Conservation (phyloP, 495 filamentous ascomycete species). For the Penicillium atrosanguineum region DNA sequence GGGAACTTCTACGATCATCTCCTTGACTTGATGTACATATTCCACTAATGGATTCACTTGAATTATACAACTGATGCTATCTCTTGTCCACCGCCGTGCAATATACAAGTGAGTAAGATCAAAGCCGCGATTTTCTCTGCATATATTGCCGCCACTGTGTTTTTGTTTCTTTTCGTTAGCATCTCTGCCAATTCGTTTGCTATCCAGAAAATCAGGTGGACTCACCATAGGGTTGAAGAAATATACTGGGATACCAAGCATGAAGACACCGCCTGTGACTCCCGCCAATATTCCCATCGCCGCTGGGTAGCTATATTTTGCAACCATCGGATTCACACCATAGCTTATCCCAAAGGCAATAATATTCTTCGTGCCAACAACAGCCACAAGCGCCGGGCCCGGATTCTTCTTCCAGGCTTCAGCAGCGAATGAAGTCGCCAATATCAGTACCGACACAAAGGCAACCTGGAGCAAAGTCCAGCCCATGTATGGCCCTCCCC, state of each 20-base stretch:
- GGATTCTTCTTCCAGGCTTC: slow-evolving; percentile 42
- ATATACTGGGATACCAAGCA: slow-evolving; percentile 34
- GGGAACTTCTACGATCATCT: background rate
- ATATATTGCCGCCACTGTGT: slow-evolving; percentile 21
- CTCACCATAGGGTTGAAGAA: slow-evolving; percentile 32
- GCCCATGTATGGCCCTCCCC: slow-evolving; percentile 38
- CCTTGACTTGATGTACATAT: background rate
- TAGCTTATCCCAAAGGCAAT: slow-evolving; percentile 37
- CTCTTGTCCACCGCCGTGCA: too few relatives aligned
- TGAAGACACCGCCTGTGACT: slow-evolving; percentile 25
- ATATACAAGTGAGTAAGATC: too few relatives aligned
- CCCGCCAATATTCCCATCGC: slow-evolving; percentile 32
- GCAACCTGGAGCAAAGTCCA: slow-evolving; percentile 36
- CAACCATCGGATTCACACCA: slow-evolving; percentile 31
- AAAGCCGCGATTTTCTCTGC: background rate
- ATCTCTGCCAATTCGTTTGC: background rate
- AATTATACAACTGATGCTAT: too few relatives aligned
- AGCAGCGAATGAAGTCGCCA: slow-evolving; percentile 34
- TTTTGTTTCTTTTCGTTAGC: background rate
- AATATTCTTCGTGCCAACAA: slow-evolving; percentile 21
- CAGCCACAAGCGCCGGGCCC: slow-evolving; percentile 37
- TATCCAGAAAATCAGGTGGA: background rate
- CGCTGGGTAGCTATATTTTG: slow-evolving; percentile 26
- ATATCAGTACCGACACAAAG: slow-evolving; percentile 38
- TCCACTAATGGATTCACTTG: background rate